These are phyloP conservation scores for Schwanniomyces occidentalis DNA, from an alignment of 805 yeast species.

Conservation along the genomic window DNA sequence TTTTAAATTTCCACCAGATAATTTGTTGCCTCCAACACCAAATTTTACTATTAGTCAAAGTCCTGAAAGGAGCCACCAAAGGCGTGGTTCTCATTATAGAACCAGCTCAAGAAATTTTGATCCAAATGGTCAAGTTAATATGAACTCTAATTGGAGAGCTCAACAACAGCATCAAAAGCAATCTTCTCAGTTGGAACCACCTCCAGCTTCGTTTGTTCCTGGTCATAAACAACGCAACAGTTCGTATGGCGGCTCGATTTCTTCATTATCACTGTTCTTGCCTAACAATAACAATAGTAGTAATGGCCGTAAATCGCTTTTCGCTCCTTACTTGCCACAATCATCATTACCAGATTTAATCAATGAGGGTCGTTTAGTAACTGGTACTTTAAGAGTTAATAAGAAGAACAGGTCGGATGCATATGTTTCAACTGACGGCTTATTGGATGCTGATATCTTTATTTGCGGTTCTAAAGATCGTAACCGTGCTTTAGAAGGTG, in stretches of 20 bases:
- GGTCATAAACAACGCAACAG: conserved; percentile 74
- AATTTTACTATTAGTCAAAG: conserved; percentile 42
- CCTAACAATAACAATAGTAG: conserved; percentile 34
- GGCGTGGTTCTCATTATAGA: conserved; percentile 42
- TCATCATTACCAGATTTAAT: conserved; percentile 86
- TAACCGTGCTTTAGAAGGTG: conserved; percentile 96
- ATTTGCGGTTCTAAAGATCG: conserved; percentile 98
- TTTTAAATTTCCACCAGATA: conserved; percentile 64
- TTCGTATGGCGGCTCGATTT: conserved; percentile 63
- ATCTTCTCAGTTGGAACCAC: conserved; percentile 36
- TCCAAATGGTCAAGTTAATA: conserved; percentile 30
- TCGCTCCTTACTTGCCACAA: conserved; percentile 96
- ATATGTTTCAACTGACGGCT: conserved; percentile 95
- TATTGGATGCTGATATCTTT: conserved; percentile 93
- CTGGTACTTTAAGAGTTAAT: conserved; percentile 91
- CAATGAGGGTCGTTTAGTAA: conserved; percentile 85
- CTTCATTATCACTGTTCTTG: conserved; percentile 42
- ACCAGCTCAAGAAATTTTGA: conserved; percentile 41
- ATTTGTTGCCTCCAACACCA: conserved; percentile 55
- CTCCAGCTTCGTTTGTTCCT: conserved; percentile 55
- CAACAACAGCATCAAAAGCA: conserved; percentile 42
- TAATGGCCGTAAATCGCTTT: conserved; percentile 70
- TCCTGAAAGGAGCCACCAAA: conserved; percentile 42
- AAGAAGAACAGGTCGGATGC: conserved; percentile 97
- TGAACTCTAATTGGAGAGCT: conserved; percentile 66